Evolutionary conservation across 2,329 filamentous ascomycete species (phyloP).

Genomic region (Fusarium neocosmosporiellum): DNA sequence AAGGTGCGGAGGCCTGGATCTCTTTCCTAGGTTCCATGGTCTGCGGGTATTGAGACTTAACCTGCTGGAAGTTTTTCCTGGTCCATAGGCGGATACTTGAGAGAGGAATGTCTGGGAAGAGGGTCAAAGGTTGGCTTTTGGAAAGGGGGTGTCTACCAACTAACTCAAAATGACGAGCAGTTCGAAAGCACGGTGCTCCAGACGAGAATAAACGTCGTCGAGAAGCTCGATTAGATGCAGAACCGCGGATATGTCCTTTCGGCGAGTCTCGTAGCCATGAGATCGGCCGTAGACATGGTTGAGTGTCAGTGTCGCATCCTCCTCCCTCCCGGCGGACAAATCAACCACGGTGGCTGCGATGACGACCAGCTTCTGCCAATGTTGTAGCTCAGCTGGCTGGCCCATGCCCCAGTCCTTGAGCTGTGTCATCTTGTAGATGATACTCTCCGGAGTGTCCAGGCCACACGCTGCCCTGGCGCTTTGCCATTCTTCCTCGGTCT

Average conservation of each 20-base stretch:
- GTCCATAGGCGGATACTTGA: not conserved
- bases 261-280: not conserved
- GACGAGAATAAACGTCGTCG: not conserved
- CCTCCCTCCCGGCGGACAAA: not conserved
- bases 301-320: not conserved
- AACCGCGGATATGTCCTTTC: not conserved
- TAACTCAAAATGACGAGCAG: not conserved
- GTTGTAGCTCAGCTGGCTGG: not conserved
- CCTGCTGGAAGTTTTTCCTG: not conserved
- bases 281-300: not conserved
- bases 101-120: not conserved
- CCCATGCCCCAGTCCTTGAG: not conserved
- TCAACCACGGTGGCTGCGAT: slow-evolving; percentile 1
- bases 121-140: not conserved
- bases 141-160: not conserved
- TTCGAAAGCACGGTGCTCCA: slow-evolving; percentile 8
- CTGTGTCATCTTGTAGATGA: not conserved
- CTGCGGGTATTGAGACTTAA: not conserved
- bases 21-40: slow-evolving; percentile 1
- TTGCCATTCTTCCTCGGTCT: slow-evolving; percentile 1
- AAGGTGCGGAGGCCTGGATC: not conserved
- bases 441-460: not conserved
- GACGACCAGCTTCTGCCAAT: slow-evolving; percentile 1
- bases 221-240: not conserved
- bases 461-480: not conserved